Percentiles rank a stretch among this genome's conserved stretches.
These are phyloP conservation scores for Periconia macrospinosa DNA, from an alignment of 2,329 filamentous ascomycete species.

Conservation along the genomic window DNA sequence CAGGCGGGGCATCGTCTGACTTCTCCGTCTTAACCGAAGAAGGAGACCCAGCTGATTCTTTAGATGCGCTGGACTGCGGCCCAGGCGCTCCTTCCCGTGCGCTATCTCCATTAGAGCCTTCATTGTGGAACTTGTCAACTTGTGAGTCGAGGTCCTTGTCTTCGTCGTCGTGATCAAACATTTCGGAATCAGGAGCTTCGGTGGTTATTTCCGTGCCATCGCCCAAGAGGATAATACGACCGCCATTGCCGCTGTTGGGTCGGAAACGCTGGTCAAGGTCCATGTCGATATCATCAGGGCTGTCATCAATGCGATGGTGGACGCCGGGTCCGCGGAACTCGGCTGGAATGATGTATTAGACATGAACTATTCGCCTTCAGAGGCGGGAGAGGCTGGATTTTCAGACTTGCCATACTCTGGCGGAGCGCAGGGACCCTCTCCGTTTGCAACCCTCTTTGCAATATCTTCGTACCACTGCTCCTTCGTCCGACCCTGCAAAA, in stretches of 20 bases:
- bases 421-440: conserved; percentile 96
- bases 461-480: conserved; percentile 99
- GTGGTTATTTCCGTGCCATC: conserved; percentile 92
- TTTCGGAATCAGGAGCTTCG: conserved; percentile 85
- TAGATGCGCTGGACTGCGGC: conserved; percentile 18
- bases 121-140: conserved; percentile 64
- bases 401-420: conserved; percentile 95
- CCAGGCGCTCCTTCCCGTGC: conserved; percentile 31
- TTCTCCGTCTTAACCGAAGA: conserved; percentile 43
- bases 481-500: conserved; percentile 89
- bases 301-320: conserved; percentile 54
- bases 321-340: conserved; percentile 55
- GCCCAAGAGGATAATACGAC: conserved; percentile 90
- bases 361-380: conserved; percentile 35
- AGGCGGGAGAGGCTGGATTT: conserved; percentile 40
- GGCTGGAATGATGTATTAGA: conserved; percentile 46
- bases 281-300: conserved; percentile 67
- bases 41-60: conserved; percentile 35
- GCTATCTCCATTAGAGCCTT: conserved; percentile 22
- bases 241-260: conserved; percentile 65
- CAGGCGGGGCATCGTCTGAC: conserved; percentile 23
- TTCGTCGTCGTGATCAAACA: conserved; percentile 89
- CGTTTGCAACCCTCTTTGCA: conserved; percentile 88
- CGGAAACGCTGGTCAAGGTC: conserved; percentile 69
- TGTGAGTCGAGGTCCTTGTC: conserved; percentile 85